Percentiles rank a stretch among this genome's conserved stretches.
phyloP scores from a whole-genome alignment of 2,329 filamentous ascomycete species.

The Alternaria sp. region DNA sequence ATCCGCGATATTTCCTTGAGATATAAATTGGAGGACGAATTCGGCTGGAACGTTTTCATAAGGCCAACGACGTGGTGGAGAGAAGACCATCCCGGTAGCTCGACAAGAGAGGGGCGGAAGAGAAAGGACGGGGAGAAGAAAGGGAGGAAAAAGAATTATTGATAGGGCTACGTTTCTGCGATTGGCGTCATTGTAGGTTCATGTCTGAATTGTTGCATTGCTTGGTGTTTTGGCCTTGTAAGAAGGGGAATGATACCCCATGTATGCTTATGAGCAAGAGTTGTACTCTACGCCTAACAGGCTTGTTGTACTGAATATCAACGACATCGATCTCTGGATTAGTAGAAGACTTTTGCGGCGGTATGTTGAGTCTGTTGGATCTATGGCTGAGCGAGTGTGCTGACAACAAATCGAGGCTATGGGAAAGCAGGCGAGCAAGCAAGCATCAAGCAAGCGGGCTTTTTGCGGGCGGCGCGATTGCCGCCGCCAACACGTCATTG shows the following conservation, averaged over 20 bases:
- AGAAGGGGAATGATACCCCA: conserved; percentile 10
- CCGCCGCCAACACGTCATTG: not conserved
- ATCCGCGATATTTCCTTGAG: conserved; percentile 13
- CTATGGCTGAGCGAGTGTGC: not conserved
- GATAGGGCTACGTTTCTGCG: not conserved
- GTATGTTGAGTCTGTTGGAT: too few species aligned
- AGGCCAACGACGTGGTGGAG: conserved; percentile 20
- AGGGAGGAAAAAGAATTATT: conserved; percentile 22
- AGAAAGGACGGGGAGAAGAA: conserved; percentile 25
- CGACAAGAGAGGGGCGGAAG: conserved; percentile 15
- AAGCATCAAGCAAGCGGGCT: not conserved
- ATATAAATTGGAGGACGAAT: not conserved
- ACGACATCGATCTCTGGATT: not conserved
- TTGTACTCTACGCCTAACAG: not conserved
- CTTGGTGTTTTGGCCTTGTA: conserved; percentile 13
- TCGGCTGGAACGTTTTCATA: conserved; percentile 11
- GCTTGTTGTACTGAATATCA: not conserved
- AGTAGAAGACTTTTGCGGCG: not conserved
- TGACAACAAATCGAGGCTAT: not conserved
- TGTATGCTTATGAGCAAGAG: conserved; percentile 1
- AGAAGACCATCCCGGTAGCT: conserved; percentile 11
- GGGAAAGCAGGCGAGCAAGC: not conserved
- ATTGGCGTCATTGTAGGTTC: not conserved
- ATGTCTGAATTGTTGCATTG: conserved; percentile 5
- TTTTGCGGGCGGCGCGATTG: not conserved